Percentiles rank a stretch among this genome's conserved stretches.
Evolutionary conservation across 2,329 filamentous ascomycete species (phyloP).

Genomic region (Sclerotinia spermophila): DNA sequence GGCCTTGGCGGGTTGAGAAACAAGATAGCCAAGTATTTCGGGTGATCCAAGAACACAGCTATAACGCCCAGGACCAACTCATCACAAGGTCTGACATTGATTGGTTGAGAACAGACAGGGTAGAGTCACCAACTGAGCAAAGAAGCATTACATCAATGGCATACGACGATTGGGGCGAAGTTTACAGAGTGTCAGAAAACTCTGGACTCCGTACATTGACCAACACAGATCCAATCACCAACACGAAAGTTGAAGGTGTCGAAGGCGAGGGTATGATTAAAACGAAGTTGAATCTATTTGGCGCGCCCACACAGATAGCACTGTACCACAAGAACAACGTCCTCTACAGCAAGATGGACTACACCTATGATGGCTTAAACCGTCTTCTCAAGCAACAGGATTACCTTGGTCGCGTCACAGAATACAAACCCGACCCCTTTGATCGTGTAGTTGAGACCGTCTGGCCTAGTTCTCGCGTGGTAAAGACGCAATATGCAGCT

Average conservation of each 20-base stretch:
- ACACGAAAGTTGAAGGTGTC: slow-evolving; percentile 7
- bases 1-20: slow-evolving; percentile 6
- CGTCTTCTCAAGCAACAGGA: slow-evolving; percentile 1
- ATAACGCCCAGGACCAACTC: slow-evolving; percentile 13
- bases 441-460: slow-evolving; percentile 13
- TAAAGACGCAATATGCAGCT: slow-evolving; percentile 10
- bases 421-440: slow-evolving; percentile 4
- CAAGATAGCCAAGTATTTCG: slow-evolving; percentile 2
- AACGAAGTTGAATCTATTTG: slow-evolving; percentile 11
- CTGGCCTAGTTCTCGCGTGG: slow-evolving; percentile 3
- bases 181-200: background rate
- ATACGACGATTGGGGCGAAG: slow-evolving; percentile 12
- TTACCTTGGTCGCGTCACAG: slow-evolving; percentile 8
- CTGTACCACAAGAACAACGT: background rate
- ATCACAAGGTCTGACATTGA: slow-evolving; percentile 3
- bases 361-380: slow-evolving; percentile 13
- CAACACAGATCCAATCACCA: slow-evolving; percentile 4
- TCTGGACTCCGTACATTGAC: background rate
- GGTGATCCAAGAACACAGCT: slow-evolving; percentile 2
- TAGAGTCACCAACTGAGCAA: background rate
- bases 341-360: slow-evolving; percentile 14
- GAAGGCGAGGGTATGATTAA: slow-evolving; percentile 12
- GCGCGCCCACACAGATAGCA: slow-evolving; percentile 2
- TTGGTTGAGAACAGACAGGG: background rate
- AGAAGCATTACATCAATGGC: background rate